phyloP scores from a whole-genome alignment of 164 flowering plant species.

The Akebia trifoliata region DNA sequence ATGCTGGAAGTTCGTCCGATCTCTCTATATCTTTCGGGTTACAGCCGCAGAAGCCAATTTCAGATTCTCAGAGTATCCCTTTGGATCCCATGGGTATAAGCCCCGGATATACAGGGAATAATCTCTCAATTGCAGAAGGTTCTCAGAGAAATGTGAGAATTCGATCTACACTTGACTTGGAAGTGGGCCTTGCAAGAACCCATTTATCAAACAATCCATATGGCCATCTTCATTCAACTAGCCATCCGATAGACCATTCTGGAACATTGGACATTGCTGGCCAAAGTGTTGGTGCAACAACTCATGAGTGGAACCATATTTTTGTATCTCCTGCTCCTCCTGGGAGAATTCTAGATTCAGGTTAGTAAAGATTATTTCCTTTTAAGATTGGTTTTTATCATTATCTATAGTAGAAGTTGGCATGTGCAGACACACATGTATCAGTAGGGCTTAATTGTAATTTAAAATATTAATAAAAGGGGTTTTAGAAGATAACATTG shows the following conservation, averaged over 20 bases:
- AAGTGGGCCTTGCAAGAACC: slow-evolving; percentile 30
- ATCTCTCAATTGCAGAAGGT: slow-evolving; percentile 40
- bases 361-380: too few species aligned
- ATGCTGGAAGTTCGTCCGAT: slow-evolving; percentile 32
- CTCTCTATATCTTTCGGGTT: slow-evolving; percentile 29
- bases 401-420: too few species aligned
- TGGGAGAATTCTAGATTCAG: slow-evolving; percentile 33
- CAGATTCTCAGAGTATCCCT: slow-evolving; percentile 31
- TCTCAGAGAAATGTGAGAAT: slow-evolving; percentile 65
- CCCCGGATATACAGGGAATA: slow-evolving; percentile 30
- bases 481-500: too few species aligned
- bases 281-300: slow-evolving; percentile 23
- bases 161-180: slow-evolving; percentile 42
- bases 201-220: slow-evolving; percentile 33
- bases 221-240: slow-evolving; percentile 27
- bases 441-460: too few species aligned
- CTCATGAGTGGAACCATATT: slow-evolving; percentile 38
- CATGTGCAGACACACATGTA: too few species aligned
- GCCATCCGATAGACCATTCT: slow-evolving; percentile 30
- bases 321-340: slow-evolving; percentile 27
- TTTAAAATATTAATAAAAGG: too few species aligned
- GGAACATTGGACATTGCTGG: slow-evolving; percentile 25
- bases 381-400: too few species aligned
- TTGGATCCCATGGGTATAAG: slow-evolving; percentile 29
- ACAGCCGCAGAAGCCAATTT: slow-evolving; percentile 38